Percentiles rank a stretch among this genome's conserved stretches.
phyloP scores from a whole-genome alignment of 108 stramenopile species.

The Seminavis robusta region DNA sequence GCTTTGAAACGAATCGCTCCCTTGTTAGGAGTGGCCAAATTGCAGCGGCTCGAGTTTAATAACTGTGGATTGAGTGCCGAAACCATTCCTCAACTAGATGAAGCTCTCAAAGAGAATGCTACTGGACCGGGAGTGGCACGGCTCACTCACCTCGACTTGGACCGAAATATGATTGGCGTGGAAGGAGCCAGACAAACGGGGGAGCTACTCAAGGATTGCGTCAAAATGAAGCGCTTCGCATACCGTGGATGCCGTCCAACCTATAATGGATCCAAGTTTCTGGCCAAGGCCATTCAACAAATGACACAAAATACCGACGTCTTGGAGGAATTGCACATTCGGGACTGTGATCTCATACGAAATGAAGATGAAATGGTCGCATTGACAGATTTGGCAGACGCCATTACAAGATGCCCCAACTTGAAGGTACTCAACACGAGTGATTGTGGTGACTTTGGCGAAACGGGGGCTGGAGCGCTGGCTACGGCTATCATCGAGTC shows the following conservation, averaged over 20 bases:
- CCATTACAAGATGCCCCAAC: too few species aligned
- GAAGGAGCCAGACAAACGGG: constrained; percentile 11
- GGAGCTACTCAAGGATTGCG: constrained; percentile 5
- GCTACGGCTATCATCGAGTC: too few species aligned
- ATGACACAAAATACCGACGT: constrained; percentile 4
- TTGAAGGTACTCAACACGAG: too few species aligned
- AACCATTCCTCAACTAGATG: constrained; percentile 12
- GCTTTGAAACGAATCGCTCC: neutral
- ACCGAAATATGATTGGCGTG: constrained; percentile 27
- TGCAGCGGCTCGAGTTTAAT: constrained; percentile 10
- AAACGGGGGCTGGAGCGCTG: too few species aligned
- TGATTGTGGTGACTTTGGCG: too few species aligned
- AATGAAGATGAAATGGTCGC: too few species aligned
- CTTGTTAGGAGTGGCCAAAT: constrained; percentile 8
- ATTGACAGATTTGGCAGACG: too few species aligned
- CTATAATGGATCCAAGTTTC: constrained; percentile 7
- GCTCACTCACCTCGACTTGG: constrained; percentile 5
- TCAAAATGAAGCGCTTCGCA: constrained; percentile 10
- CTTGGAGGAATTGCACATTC: too few species aligned
- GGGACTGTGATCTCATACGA: too few species aligned
- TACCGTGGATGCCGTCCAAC: constrained; percentile 17
- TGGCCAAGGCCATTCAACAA: constrained; percentile 12
- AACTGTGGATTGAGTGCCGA: constrained; percentile 23
- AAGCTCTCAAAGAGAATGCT: neutral
- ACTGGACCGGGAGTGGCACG: constrained; percentile 3